Conservation (phyloP, 805 yeast species). For the Wickerhamia fluorescens region DNA sequence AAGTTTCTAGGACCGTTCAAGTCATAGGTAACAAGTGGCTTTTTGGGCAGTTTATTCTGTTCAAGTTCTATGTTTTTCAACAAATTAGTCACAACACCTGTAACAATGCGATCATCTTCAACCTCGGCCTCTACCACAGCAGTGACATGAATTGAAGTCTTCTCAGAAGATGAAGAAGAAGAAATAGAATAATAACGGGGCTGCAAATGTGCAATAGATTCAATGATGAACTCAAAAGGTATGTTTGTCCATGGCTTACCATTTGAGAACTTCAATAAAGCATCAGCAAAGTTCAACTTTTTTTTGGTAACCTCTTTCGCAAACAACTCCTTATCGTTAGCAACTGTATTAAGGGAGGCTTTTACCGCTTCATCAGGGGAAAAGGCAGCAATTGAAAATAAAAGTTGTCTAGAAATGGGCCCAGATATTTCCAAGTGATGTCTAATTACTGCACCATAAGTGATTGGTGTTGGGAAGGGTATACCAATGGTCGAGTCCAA, state of each 20-base stretch:
- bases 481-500: slow-evolving; percentile 61
- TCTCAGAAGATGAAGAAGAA: slow-evolving; percentile 75
- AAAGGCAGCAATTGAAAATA: slow-evolving; percentile 66
- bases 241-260: slow-evolving; percentile 67
- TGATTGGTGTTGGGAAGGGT: slow-evolving; percentile 74
- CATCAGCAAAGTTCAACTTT: slow-evolving; percentile 70
- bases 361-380: slow-evolving; percentile 65
- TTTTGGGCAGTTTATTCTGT: slow-evolving; percentile 37
- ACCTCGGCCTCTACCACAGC: slow-evolving; percentile 79
- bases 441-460: slow-evolving; percentile 81
- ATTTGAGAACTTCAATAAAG: slow-evolving; percentile 52
- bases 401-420: slow-evolving; percentile 83
- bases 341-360: slow-evolving; percentile 42
- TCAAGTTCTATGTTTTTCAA: slow-evolving; percentile 61
- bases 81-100: slow-evolving; percentile 90
- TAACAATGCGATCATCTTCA: slow-evolving; percentile 27
- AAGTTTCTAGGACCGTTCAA: slow-evolving; percentile 76
- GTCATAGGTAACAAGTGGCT: slow-evolving; percentile 54
- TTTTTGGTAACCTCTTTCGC: slow-evolving; percentile 55
- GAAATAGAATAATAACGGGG: slow-evolving; percentile 97
- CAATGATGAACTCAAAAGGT: slow-evolving; percentile 81
- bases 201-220: slow-evolving; percentile 71
- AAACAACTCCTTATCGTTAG: slow-evolving; percentile 63
- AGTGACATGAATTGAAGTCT: slow-evolving; percentile 70
- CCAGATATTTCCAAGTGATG: slow-evolving; percentile 89